Conservation (phyloP, 2,329 filamentous ascomycete species). For the Colletotrichum euphorbiae region DNA sequence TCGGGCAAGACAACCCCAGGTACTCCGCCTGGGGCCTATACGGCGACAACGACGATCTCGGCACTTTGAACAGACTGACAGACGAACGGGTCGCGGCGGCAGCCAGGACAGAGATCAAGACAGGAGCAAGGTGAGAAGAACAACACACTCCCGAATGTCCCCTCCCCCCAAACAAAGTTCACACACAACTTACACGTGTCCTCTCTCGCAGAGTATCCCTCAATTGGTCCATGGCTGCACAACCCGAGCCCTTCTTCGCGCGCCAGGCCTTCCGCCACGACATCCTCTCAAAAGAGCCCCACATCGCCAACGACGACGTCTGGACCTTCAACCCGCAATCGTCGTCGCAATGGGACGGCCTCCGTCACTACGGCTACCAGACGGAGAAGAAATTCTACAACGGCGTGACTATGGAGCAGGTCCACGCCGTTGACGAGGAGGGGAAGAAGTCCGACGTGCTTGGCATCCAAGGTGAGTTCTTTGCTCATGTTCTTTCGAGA, state of each 20-base stretch:
- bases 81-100: conserved; percentile 63
- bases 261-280: conserved; percentile 47
- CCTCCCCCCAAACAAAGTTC: too few species aligned
- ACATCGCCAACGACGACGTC: conserved; percentile 49
- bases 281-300: conserved; percentile 45
- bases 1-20: conserved; percentile 59
- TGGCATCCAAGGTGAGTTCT: conserved; percentile 36
- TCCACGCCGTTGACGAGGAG: conserved; percentile 57
- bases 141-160: conserved; percentile 1
- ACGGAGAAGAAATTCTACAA: conserved; percentile 50
- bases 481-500: background rate
- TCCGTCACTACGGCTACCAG: conserved; percentile 54
- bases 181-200: background rate
- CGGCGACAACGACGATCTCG: conserved; percentile 67
- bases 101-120: conserved; percentile 63
- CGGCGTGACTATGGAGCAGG: conserved; percentile 51
- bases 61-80: conserved; percentile 70
- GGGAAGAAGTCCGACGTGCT: conserved; percentile 43
- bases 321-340: conserved; percentile 52
- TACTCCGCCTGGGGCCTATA: conserved; percentile 62
- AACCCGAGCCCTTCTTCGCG: conserved; percentile 50
- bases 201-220: conserved; percentile 45
- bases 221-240: conserved; percentile 50
- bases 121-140: conserved; percentile 58
- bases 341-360: conserved; percentile 55